These are phyloP conservation scores for Kockovaella imperatae DNA, from an alignment of 768 basidiomycete species.

Conservation along the genomic window DNA sequence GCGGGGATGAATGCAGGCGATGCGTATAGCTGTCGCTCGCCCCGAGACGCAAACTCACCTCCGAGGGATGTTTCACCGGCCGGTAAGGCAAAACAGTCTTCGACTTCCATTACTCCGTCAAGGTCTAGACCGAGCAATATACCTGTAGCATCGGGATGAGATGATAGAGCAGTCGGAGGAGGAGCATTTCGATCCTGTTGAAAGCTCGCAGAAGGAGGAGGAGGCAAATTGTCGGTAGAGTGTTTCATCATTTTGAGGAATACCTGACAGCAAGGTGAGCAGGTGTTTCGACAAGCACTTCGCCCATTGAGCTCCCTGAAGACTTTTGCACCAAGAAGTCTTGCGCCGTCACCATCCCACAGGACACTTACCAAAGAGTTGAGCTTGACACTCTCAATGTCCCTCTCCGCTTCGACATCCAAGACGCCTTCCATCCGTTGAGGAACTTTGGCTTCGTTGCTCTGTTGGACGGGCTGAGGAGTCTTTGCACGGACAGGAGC, in stretches of 20 bases:
- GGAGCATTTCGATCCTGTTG: conserved; percentile 35
- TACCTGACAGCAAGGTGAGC: conserved; percentile 52
- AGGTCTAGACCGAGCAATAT: conserved; percentile 84
- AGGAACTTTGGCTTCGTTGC: conserved; percentile 68
- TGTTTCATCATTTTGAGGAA: conserved; percentile 92
- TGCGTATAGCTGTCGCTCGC: neutral
- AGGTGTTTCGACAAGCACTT: neutral
- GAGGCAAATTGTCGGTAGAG: conserved; percentile 63
- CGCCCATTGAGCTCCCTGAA: too few species aligned
- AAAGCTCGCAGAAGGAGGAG: conserved; percentile 31
- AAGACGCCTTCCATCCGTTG: conserved; percentile 86
- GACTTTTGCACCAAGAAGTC: too few species aligned
- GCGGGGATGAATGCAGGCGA: neutral
- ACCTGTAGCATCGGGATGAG: conserved; percentile 56
- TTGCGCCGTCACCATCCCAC: neutral
- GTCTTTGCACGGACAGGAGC: conserved; percentile 17
- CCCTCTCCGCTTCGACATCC: conserved; percentile 85
- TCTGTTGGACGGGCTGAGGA: conserved; percentile 49
- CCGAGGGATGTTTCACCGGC: conserved; percentile 30
- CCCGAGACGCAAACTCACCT: conserved; percentile 22
- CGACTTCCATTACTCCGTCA: conserved; percentile 77
- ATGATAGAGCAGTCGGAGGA: conserved; percentile 26
- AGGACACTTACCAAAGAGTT: conserved; percentile 66
- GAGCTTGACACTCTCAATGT: conserved; percentile 68
- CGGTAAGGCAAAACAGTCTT: conserved; percentile 44